These are phyloP conservation scores for Kwoniella sp. DNA, from an alignment of 768 basidiomycete species.

Conservation along the genomic window DNA sequence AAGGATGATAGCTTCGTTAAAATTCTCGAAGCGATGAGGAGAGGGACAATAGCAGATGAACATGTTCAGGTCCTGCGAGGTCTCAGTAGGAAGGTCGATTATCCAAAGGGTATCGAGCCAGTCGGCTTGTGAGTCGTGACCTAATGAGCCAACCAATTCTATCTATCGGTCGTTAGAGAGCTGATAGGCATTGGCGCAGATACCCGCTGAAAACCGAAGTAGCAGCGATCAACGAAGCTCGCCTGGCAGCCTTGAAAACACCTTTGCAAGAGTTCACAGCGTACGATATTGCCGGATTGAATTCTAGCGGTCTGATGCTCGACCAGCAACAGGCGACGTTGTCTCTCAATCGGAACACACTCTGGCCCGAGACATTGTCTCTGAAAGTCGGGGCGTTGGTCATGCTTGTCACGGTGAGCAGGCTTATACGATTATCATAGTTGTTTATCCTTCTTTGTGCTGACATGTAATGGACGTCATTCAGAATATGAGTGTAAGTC, in stretches of 20 bases:
- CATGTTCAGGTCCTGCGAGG: slow-evolving; percentile 30
- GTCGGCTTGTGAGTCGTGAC: slow-evolving; percentile 42
- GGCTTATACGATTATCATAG: too few relatives aligned
- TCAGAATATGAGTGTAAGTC: slow-evolving; percentile 45
- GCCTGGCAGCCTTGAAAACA: slow-evolving; percentile 28
- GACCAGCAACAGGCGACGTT: slow-evolving; percentile 27
- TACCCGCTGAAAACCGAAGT: slow-evolving; percentile 44
- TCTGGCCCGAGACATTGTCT: slow-evolving; percentile 30
- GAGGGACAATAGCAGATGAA: slow-evolving; percentile 36
- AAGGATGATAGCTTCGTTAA: slow-evolving; percentile 48
- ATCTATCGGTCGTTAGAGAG: too few relatives aligned
- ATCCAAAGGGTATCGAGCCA: slow-evolving; percentile 46
- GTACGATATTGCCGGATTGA: slow-evolving; percentile 35
- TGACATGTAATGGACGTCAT: neutral
- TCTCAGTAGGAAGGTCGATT: slow-evolving; percentile 34
- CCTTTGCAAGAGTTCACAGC: slow-evolving; percentile 23
- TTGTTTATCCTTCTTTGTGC: neutral
- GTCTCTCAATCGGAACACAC: slow-evolving; percentile 36
- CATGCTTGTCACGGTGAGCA: slow-evolving; percentile 47
- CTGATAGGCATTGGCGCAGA: slow-evolving; percentile 12
- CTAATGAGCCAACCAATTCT: too few relatives aligned
- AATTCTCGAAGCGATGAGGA: slow-evolving; percentile 53
- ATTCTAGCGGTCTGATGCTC: slow-evolving; percentile 35
- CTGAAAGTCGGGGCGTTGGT: slow-evolving; percentile 48
- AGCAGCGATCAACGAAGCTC: slow-evolving; percentile 29